Evolutionary conservation across 1,139 yeast genomes (phyloP).

Genomic region (Diutina sp.): DNA sequence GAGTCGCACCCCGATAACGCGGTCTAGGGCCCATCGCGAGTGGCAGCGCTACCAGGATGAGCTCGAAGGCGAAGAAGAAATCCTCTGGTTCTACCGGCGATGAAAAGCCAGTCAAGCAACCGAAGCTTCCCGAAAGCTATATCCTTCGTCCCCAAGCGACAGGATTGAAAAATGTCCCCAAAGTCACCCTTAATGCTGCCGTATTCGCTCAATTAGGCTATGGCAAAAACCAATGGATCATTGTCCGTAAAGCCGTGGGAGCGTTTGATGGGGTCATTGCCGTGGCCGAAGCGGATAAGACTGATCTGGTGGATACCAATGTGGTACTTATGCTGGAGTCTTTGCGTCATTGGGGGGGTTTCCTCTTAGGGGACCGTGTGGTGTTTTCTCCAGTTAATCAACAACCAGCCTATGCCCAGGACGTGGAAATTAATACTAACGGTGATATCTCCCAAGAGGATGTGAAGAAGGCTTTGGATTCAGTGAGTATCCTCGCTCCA

Average conservation of each 20-base stretch:
- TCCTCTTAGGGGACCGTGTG: slow-evolving; percentile 1
- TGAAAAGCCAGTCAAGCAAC: slow-evolving; percentile 18
- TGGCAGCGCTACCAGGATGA: slow-evolving; percentile 10
- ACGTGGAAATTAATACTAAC: background rate
- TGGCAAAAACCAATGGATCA: slow-evolving; percentile 40
- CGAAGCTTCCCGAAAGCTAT: slow-evolving; percentile 33
- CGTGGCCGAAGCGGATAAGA: background rate
- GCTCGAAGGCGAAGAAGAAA: slow-evolving; percentile 21
- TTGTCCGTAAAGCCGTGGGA: slow-evolving; percentile 32
- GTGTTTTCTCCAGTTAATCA: background rate
- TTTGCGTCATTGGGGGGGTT: background rate
- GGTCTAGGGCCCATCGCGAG: background rate
- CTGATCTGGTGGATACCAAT: background rate
- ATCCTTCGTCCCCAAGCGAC: slow-evolving; percentile 44
- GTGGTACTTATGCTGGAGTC: background rate
- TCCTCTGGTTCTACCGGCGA: slow-evolving; percentile 11
- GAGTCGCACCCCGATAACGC: background rate
- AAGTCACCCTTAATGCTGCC: slow-evolving; percentile 37
- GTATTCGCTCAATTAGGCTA: slow-evolving; percentile 42
- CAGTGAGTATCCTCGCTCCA: background rate
- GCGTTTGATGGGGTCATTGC: slow-evolving; percentile 26
- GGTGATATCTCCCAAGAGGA: background rate
- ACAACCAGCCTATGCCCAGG: background rate
- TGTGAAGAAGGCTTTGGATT: background rate
- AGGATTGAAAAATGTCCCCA: slow-evolving; percentile 11